These are phyloP conservation scores for Cyanidium caldarium DNA, from an alignment of 23 red algal species.

Conservation along the genomic window DNA sequence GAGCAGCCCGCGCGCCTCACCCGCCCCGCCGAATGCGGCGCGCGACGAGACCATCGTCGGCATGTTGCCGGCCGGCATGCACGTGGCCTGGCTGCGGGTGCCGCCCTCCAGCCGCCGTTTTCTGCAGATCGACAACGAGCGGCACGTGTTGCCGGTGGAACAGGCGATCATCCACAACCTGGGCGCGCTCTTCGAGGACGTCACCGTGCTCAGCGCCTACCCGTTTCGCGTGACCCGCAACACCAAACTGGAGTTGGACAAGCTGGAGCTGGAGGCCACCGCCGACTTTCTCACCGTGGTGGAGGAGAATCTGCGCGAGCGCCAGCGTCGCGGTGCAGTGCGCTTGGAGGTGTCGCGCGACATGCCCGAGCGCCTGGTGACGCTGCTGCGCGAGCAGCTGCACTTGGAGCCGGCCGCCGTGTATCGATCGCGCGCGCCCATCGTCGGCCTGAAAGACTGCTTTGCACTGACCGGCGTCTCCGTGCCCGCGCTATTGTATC, in stretches of 20 bases:
- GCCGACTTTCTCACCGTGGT: conserved; percentile 65
- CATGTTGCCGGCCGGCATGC: conserved; percentile 1
- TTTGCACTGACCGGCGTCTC: conserved; percentile 42
- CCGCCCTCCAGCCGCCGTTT: conserved; percentile 30
- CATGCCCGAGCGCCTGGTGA: conserved; percentile 26
- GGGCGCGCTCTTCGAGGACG: conserved; percentile 25
- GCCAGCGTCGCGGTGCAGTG: conserved; percentile 50
- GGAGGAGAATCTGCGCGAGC: conserved; percentile 54
- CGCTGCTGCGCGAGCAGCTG: conserved; percentile 43
- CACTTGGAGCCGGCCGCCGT: conserved; percentile 55
- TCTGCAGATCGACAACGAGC: conserved; percentile 31
- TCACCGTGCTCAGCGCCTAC: conserved; percentile 42
- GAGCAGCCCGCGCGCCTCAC: too few species aligned
- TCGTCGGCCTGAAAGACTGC: conserved; percentile 57
- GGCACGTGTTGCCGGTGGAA: conserved; percentile 39
- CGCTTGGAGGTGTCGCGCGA: conserved; percentile 61
- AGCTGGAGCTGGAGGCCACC: conserved; percentile 35
- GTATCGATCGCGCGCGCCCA: conserved; percentile 25
- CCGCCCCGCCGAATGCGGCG: not conserved
- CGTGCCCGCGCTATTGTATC: conserved; percentile 40
- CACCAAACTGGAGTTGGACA: conserved; percentile 72
- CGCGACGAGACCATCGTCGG: not conserved
- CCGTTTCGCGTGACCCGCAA: conserved; percentile 89
- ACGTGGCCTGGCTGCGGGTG: conserved; percentile 33
- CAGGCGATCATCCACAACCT: conserved; percentile 41